Evolutionary conservation across 495 filamentous ascomycete genomes (phyloP).

Genomic region (Tuber magnatum): DNA sequence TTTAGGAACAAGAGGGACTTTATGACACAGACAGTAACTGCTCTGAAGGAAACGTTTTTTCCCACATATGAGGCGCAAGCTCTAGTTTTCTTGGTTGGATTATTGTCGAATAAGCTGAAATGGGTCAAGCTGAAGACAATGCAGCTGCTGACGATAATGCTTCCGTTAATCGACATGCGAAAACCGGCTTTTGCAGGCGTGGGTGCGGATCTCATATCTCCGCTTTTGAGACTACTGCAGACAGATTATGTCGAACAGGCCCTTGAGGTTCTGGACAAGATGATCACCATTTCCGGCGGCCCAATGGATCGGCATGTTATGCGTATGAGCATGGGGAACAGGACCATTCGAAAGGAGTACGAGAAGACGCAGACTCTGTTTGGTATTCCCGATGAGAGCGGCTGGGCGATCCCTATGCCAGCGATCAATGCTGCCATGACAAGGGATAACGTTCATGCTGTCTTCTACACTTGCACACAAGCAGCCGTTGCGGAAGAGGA

Average conservation of each 20-base stretch:
- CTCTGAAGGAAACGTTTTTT: slow-evolving; percentile 71
- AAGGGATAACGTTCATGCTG: slow-evolving; percentile 85
- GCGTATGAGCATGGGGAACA: slow-evolving; percentile 81
- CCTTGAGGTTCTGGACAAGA: slow-evolving; percentile 81
- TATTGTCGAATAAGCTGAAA: slow-evolving; percentile 75
- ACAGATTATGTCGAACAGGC: slow-evolving; percentile 91
- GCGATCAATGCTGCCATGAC: slow-evolving; percentile 78
- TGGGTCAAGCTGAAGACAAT: slow-evolving; percentile 92
- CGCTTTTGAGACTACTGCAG: slow-evolving; percentile 79
- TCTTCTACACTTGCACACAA: slow-evolving; percentile 79
- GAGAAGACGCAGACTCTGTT: slow-evolving; percentile 90
- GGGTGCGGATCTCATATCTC: slow-evolving; percentile 91
- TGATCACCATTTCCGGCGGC: slow-evolving; percentile 87
- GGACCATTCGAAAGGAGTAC: slow-evolving; percentile 83
- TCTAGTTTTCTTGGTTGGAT: slow-evolving; percentile 82
- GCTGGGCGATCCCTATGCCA: slow-evolving; percentile 93
- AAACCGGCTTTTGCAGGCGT: slow-evolving; percentile 82
- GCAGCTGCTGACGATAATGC: slow-evolving; percentile 75
- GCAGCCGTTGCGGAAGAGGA: slow-evolving; percentile 54
- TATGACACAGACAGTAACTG: slow-evolving; percentile 62
- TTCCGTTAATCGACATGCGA: slow-evolving; percentile 89
- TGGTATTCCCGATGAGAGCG: slow-evolving; percentile 89
- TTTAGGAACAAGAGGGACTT: slow-evolving; percentile 72
- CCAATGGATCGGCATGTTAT: slow-evolving; percentile 89
- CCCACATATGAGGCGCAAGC: slow-evolving; percentile 75